Evolutionary conservation across 495 filamentous ascomycete species (phyloP), one percentile per base, ranked within the genome.

Genomic region (Sporormia fimetaria): DNA sequence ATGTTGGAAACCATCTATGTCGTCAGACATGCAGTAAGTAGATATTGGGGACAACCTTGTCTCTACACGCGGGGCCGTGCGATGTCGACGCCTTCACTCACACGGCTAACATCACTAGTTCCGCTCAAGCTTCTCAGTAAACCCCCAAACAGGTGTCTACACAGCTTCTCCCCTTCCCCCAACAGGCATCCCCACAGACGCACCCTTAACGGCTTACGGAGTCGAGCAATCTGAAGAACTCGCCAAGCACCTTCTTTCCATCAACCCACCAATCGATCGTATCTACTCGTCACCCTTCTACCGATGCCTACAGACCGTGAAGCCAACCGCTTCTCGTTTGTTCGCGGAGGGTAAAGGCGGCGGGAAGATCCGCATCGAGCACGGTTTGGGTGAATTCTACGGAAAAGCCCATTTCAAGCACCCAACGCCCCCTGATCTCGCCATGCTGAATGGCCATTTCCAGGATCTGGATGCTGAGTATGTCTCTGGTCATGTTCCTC

Each of bases 211-310:
- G 15, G 76, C 80, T 6, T 75, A 96, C 47, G 90, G 90, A 39
- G 80, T 87, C 17, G 68, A 72, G 9, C 90, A 98, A 63, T 72
- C 83, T n/a, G 65, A 76, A 31, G 76, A 95, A 59, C 73, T 96
- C 20, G 83, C 74, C 7, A 61, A 60, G 3, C 69, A 85, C 31
- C 62, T 95, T 17, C 29, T 59, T n/a, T 57, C 58, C 3, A 55
- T 79, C 3, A 57, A 76, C 16, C 80, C 85, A 8, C 70, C 78
- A 23, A 68, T 82, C 35, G 80, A 87, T 17, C 69, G 74, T 37
- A 64, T 95, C 51, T 95, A 94, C 65, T 78, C 70, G 10, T 84
- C 78, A 45, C 84, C 86, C 10, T 95, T 87, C 56, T 96, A 93
- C 60, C 75, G 90, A 38, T 98, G 90, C 58, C 64, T 96, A 14